Conservation (phyloP, 164 flowering plant genomes). For the Taxillus chinensis region DNA sequence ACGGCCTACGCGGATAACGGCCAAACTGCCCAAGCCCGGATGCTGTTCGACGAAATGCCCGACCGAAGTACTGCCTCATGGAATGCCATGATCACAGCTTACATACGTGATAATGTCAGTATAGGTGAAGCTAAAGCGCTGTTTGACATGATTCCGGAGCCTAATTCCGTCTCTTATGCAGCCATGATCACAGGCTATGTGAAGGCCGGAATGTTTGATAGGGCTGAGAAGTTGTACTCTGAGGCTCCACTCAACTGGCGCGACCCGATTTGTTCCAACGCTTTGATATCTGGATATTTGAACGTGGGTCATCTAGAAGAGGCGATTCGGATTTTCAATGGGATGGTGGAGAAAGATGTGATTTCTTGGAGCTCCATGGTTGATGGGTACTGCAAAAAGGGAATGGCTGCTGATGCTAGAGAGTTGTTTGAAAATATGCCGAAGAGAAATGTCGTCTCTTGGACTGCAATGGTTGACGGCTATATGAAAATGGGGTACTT, state of each 20-base stretch:
- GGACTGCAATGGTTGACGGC: neutral
- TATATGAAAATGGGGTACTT: neutral
- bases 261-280: neutral
- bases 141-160: neutral
- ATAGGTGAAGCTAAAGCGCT: neutral
- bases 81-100: constrained; percentile 4
- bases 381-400: neutral
- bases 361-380: constrained; percentile 4
- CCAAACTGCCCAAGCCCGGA: neutral
- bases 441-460: neutral
- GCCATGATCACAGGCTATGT: constrained; percentile 1
- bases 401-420: neutral
- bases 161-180: neutral
- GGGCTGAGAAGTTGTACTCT: neutral
- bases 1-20: neutral
- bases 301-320: neutral
- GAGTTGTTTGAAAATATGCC: neutral
- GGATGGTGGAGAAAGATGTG: constrained; percentile 1
- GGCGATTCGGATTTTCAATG: neutral
- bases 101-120: neutral
- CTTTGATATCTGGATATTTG: constrained; percentile 1
- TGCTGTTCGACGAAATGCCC: neutral
- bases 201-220: neutral
- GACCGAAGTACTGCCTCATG: neutral
- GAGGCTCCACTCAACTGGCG: neutral